These are phyloP conservation scores for Penicillium sp. DNA, from an alignment of 2,329 filamentous ascomycete species.

Conservation along the genomic window DNA sequence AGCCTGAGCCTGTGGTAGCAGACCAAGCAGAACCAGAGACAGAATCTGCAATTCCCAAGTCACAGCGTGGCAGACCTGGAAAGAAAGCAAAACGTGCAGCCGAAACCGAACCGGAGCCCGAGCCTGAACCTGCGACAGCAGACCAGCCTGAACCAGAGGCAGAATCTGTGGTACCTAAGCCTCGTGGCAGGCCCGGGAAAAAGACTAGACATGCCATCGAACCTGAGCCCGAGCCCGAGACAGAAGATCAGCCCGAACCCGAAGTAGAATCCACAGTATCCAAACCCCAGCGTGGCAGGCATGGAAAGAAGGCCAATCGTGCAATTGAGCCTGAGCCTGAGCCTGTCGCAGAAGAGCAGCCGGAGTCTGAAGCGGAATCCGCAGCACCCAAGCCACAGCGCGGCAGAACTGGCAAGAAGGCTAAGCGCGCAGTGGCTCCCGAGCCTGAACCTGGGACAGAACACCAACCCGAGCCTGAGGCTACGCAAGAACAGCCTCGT, in stretches of 20 bases:
- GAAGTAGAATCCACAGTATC: conserved; percentile 2
- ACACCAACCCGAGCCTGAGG: not conserved
- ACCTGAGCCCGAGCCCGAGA: conserved; percentile 3
- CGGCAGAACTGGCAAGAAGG: conserved; percentile 7
- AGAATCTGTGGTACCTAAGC: conserved; percentile 2
- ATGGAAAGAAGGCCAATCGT: conserved; percentile 7
- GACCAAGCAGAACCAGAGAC: not conserved
- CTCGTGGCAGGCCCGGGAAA: conserved; percentile 4
- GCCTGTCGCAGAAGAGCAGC: not conserved
- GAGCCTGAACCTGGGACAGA: conserved; percentile 8
- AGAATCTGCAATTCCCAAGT: conserved; percentile 2
- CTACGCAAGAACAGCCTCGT: conserved; percentile 10
- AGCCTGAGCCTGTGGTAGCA: not conserved
- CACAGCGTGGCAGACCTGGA: not conserved
- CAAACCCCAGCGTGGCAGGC: conserved; percentile 1
- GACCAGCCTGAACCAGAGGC: not conserved
- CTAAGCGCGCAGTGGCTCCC: not conserved
- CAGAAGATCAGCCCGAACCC: not conserved
- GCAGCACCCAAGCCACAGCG: conserved; percentile 1
- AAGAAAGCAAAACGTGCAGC: conserved; percentile 5
- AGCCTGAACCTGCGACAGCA: not conserved
- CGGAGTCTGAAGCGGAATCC: conserved; percentile 6
- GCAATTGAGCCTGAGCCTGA: not conserved
- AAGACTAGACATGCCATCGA: conserved; percentile 3
- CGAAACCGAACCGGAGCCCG: conserved; percentile 4